Conservation (phyloP, 2,329 filamentous ascomycete genomes). For the Fusarium clavum region DNA sequence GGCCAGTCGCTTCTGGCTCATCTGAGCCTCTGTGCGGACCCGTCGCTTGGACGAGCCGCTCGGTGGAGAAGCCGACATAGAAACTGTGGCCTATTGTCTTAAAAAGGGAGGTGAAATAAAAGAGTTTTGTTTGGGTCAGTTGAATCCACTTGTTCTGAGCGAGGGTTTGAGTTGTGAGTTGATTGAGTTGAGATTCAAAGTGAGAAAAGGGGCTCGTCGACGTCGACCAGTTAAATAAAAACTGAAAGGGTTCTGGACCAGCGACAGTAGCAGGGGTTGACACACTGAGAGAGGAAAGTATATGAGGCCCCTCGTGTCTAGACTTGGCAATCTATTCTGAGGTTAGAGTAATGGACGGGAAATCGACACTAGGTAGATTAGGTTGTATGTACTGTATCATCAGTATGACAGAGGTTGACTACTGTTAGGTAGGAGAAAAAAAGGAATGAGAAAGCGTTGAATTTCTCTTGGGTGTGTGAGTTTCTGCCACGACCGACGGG, state of each 20-base stretch:
- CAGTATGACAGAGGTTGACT: too few species aligned
- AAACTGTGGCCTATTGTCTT: background rate
- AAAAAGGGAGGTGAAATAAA: slow-evolving; percentile 8
- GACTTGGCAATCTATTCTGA: slow-evolving; percentile 11
- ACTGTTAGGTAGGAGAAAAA: background rate
- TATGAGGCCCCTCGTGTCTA: background rate
- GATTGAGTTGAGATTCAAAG: background rate
- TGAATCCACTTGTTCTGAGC: slow-evolving; percentile 13
- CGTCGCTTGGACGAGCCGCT: slow-evolving; percentile 33
- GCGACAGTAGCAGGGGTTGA: background rate
- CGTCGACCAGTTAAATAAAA: slow-evolving; percentile 40
- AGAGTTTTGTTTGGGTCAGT: background rate
- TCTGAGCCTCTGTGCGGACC: slow-evolving; percentile 43
- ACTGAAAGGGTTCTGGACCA: background rate
- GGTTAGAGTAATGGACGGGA: background rate
- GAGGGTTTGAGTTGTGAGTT: slow-evolving; percentile 2
- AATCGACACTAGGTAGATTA: slow-evolving; percentile 4
- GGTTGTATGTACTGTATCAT: background rate
- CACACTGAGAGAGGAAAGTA: background rate
- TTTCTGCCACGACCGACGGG: background rate
- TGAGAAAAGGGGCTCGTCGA: slow-evolving; percentile 18
- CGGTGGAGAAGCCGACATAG: slow-evolving; percentile 32
- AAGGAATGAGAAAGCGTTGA: slow-evolving; percentile 17
- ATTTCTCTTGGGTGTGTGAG: slow-evolving; percentile 17
- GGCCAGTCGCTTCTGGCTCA: slow-evolving; percentile 44